Conservation (phyloP, 306 rosid species). For the Quercus mongolica region DNA sequence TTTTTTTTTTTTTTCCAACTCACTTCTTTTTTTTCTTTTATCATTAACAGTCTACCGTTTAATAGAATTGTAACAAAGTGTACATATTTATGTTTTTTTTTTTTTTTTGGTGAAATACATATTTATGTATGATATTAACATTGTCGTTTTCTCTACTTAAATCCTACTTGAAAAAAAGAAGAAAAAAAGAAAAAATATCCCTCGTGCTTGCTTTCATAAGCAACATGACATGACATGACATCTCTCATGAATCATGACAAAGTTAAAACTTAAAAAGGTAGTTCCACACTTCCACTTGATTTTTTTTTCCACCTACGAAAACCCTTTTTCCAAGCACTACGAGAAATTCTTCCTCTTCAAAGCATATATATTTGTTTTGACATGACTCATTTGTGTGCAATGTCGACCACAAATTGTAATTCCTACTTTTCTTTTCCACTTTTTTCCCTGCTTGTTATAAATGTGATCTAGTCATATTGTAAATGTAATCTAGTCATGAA, state of each 20-base stretch:
- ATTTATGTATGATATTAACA: no score
- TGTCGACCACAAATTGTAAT: background rate
- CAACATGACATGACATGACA: background rate
- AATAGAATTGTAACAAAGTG: no score
- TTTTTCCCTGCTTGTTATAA: no score
- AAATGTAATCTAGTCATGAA: no score
- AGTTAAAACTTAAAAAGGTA: background rate
- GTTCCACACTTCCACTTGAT: background rate
- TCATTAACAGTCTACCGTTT: no score
- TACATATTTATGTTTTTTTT: no score
- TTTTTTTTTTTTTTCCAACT: background rate
- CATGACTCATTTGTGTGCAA: background rate
- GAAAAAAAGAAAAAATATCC: background rate
- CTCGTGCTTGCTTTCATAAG: background rate
- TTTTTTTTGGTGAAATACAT: no score
- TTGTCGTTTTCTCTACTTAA: no score
- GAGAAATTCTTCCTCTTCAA: background rate
- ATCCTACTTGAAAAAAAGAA: no score
- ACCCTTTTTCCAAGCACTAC: slow-evolving; percentile 20
- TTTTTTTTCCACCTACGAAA: background rate
- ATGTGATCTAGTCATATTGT: no score
- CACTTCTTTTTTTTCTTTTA: no score
- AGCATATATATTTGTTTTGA: background rate
- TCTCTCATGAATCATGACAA: background rate
- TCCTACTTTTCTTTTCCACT: no score